Percentiles rank a stretch among this genome's conserved stretches.
Evolutionary conservation across 805 yeast species (phyloP).

Genomic region (Lipomyces orientalis): DNA sequence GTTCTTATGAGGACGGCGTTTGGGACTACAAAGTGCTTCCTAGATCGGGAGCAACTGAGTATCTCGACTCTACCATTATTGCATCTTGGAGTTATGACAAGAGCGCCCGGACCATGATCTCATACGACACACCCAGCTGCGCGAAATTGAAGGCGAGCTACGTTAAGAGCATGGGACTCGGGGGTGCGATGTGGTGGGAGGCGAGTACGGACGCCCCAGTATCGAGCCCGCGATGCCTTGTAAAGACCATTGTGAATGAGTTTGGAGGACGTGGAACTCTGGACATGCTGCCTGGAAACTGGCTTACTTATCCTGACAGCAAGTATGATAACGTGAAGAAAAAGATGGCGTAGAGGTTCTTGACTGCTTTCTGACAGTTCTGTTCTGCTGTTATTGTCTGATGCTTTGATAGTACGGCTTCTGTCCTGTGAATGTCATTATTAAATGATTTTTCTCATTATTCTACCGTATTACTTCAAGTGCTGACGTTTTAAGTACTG

Average conservation of each 20-base stretch:
- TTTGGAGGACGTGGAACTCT: slow-evolving; percentile 13
- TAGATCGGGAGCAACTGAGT: slow-evolving; percentile 51
- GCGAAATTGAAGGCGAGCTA: slow-evolving; percentile 65
- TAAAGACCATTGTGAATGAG: slow-evolving; percentile 5
- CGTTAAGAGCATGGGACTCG: slow-evolving; percentile 56
- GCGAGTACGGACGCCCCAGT: slow-evolving; percentile 55
- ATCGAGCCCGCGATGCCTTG: slow-evolving; percentile 14
- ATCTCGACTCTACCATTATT: slow-evolving; percentile 58
- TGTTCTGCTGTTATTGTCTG: not conserved
- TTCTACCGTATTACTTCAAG: not conserved
- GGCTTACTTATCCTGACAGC: slow-evolving; percentile 12
- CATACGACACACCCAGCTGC: slow-evolving; percentile 69
- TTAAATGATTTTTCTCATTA: not conserved
- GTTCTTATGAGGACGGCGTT: slow-evolving; percentile 56
- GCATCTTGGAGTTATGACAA: slow-evolving; percentile 61
- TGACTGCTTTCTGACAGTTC: not conserved
- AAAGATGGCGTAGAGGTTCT: not conserved
- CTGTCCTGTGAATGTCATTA: not conserved
- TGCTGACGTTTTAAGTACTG: not conserved
- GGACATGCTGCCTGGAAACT: slow-evolving; percentile 9
- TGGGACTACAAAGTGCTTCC: slow-evolving; percentile 66
- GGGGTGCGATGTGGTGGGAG: slow-evolving; percentile 97
- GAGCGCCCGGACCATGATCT: slow-evolving; percentile 50
- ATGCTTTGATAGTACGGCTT: not conserved
- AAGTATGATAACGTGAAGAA: slow-evolving; percentile 3